A percentile compares a stretch with the other conserved stretches of the same genome.
phyloP scores from a whole-genome alignment of 306 rosid species.

The Ormosia semicastrata region DNA sequence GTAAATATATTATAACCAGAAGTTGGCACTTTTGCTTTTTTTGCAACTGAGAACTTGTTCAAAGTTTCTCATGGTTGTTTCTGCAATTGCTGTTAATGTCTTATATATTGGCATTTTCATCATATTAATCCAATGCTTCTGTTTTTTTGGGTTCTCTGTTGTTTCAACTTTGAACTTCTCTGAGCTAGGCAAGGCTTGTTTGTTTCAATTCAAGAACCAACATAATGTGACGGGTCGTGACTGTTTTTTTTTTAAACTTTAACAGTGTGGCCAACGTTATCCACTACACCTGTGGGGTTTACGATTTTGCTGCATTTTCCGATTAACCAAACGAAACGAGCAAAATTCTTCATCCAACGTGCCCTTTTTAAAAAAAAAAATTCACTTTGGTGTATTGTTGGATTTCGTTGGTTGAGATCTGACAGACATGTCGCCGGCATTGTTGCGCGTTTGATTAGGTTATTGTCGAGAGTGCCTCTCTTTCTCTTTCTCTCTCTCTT shows the following conservation, averaged over 20 bases:
- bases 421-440: conserved; percentile 46
- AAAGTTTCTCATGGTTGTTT: conserved; percentile 43
- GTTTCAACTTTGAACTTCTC: neutral
- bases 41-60: conserved; percentile 42
- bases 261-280: neutral
- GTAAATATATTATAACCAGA: conserved; percentile 40
- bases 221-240: neutral
- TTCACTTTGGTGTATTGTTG: neutral
- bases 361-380: neutral
- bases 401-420: conserved; percentile 18
- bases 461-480: conserved; percentile 6
- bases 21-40: neutral
- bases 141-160: neutral
- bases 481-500: neutral
- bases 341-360: neutral
- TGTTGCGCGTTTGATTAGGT: conserved; percentile 24
- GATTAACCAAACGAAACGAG: neutral
- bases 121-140: neutral
- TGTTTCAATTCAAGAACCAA: neutral
- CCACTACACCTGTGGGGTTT: neutral
- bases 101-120: neutral
- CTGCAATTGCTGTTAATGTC: neutral
- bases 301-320: neutral
- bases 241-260: neutral
- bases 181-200: neutral